phyloP scores from a whole-genome alignment of 2,329 filamentous ascomycete genomes.

The Sclerotiophoma versabilis region DNA sequence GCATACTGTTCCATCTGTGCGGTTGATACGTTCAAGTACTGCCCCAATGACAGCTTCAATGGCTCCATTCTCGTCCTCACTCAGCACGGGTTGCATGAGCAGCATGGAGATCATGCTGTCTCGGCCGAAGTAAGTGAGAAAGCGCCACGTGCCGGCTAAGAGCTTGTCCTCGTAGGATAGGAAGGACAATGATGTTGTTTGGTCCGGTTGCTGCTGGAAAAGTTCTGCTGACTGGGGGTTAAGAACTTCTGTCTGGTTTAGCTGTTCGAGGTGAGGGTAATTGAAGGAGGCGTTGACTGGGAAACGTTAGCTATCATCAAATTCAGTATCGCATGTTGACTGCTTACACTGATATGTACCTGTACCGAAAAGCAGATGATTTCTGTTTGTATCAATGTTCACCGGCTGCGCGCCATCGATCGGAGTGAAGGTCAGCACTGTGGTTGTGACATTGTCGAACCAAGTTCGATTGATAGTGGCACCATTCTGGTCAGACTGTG shows the following conservation, averaged over 20 bases:
- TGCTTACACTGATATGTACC: constrained; percentile 60
- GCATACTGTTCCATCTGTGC: constrained; percentile 65
- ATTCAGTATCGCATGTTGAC: too few relatives aligned
- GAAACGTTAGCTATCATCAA: not conserved
- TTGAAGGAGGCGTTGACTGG: constrained; percentile 64
- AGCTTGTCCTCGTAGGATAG: constrained; percentile 70
- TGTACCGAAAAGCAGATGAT: constrained; percentile 54
- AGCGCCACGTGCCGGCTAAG: constrained; percentile 70
- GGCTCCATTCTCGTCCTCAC: constrained; percentile 61
- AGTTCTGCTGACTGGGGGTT: constrained; percentile 57
- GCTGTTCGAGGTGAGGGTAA: constrained; percentile 66
- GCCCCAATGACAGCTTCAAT: constrained; percentile 68
- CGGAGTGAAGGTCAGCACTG: constrained; percentile 57
- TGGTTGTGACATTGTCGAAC: constrained; percentile 68
- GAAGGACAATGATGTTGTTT: constrained; percentile 65
- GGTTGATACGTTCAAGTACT: constrained; percentile 67
- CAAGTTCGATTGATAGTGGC: constrained; percentile 62
- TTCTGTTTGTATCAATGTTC: constrained; percentile 36
- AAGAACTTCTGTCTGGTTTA: constrained; percentile 60
- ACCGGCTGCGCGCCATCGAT: constrained; percentile 40
- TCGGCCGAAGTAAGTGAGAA: constrained; percentile 71
- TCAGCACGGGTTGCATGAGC: constrained; percentile 65
- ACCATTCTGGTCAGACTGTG: constrained; percentile 51
- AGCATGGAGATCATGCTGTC: constrained; percentile 69
- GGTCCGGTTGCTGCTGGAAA: constrained; percentile 54